Conservation (phyloP, 2,329 filamentous ascomycete genomes). For the Aspergillus hortae region DNA sequence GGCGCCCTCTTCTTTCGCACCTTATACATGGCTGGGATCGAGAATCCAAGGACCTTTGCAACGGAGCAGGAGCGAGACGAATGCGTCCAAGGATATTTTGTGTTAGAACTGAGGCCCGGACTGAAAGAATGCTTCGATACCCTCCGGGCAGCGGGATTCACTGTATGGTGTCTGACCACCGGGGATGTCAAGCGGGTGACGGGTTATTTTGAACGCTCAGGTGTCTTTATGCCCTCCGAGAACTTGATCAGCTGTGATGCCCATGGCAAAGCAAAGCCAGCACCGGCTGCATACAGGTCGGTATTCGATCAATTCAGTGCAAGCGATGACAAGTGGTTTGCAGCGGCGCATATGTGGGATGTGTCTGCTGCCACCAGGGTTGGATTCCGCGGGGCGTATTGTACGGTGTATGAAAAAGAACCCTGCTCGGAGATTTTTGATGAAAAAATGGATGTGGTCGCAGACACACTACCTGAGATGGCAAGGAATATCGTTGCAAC, state of each 20-base stretch:
- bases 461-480: conserved; percentile 47
- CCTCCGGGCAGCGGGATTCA: conserved; percentile 47
- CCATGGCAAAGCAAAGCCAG: conserved; percentile 50
- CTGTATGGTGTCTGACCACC: conserved; percentile 53
- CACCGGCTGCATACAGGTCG: conserved; percentile 44
- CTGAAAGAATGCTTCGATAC: conserved; percentile 34
- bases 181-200: conserved; percentile 49
- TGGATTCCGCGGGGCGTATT: conserved; percentile 55
- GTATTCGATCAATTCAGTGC: conserved; percentile 42
- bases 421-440: conserved; percentile 49
- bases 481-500: conserved; percentile 34
- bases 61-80: conserved; percentile 39
- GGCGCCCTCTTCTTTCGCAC: conserved; percentile 43
- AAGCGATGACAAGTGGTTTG: conserved; percentile 51
- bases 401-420: conserved; percentile 52
- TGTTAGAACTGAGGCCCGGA: conserved; percentile 25
- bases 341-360: conserved; percentile 60
- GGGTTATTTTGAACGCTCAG: conserved; percentile 51
- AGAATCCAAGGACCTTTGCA: conserved; percentile 35
- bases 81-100: conserved; percentile 35
- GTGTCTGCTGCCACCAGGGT: conserved; percentile 49
- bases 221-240: conserved; percentile 49
- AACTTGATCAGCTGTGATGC: conserved; percentile 53
- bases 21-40: conserved; percentile 39
- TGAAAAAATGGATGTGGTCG: conserved; percentile 49